Evolutionary conservation across 1,139 yeast genomes (phyloP), one percentile per base, ranked within the genome.

Genomic region (Kodamaea derodonti): DNA sequence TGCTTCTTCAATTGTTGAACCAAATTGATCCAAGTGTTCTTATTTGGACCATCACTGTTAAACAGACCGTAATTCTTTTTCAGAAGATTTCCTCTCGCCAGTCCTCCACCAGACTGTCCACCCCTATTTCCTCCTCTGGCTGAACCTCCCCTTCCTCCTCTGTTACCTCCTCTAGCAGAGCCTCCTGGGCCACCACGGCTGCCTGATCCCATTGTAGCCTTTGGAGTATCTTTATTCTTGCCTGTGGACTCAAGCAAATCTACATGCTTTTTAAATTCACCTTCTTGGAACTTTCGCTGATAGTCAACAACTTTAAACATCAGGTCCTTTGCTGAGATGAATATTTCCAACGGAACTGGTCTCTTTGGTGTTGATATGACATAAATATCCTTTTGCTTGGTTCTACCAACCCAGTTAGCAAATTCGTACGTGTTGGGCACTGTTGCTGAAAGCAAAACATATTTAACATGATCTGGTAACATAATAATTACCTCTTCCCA

Each of bases 401-500:
- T 92, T 59, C 98, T 75, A 15, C 98, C 97, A 13, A 92, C 90
- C 99, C 99, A 92, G 52, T 84, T 88, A 12, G 98, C 99, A 68
- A 92, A 92, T 54, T 92, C 99, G 68, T 79, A 85, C 0, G 98
- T 94, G 56, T 92, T 92, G 6, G 99, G 98, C 10, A 92, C 97
- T 0, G 99, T 92, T 2, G 98, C 98, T 3, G 97, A 88, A 29
- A 90, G 64, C 35, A 90, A 67, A 40, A 90, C 87, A 52, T 84
- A 84, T 48, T 86, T 88, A 35, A 92, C 95, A 58, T 90, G 95
- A 45, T 90, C 97, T 1, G 99, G 99, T 30, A 92, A 69, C 87
- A 92, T 80, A 46, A 92, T 92, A 41, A 92, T 92, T 7, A 94
- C 95, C 58, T 92, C 99, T 62, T 92, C 99, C 99, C 99, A 92